phyloP scores from a whole-genome alignment of 345 rosid genomes.

The Rhizophora apiculata region DNA sequence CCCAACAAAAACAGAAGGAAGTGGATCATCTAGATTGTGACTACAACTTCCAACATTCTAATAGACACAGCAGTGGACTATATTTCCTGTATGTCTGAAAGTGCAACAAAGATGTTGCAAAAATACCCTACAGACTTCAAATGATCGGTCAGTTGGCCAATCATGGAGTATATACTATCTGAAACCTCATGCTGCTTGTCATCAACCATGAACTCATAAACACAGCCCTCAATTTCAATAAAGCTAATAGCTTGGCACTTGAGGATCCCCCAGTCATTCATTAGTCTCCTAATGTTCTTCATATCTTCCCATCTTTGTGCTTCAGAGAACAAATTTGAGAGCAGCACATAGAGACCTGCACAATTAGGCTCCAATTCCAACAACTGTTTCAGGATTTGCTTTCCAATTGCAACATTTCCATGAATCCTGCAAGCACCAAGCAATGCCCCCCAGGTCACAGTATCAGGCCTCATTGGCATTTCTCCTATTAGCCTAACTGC shows the following conservation, averaged over 20 bases:
- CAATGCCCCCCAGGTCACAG: slow-evolving; percentile 50
- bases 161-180: slow-evolving; percentile 11
- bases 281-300: slow-evolving; percentile 34
- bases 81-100: slow-evolving; percentile 16
- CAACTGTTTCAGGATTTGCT: slow-evolving; percentile 35
- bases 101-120: not conserved
- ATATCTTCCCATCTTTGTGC: slow-evolving; percentile 28
- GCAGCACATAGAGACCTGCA: slow-evolving; percentile 17
- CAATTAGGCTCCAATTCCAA: slow-evolving; percentile 44
- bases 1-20: too few relatives aligned
- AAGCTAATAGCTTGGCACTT: slow-evolving; percentile 35
- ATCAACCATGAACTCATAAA: slow-evolving; percentile 35
- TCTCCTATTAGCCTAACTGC: slow-evolving; percentile 32
- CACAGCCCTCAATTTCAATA: slow-evolving; percentile 28
- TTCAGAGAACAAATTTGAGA: slow-evolving; percentile 20
- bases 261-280: slow-evolving; percentile 23
- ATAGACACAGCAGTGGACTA: too few relatives aligned
- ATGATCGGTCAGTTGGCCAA: slow-evolving; percentile 36
- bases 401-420: slow-evolving; percentile 47
- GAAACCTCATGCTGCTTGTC: slow-evolving; percentile 29
- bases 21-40: too few relatives aligned
- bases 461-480: slow-evolving; percentile 35
- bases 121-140: slow-evolving; percentile 20
- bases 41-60: too few relatives aligned
- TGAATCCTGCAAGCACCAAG: slow-evolving; percentile 49